Base-by-base conservation (phyloP, 495 filamentous ascomycete genomes). In the Aspergillus asperescens region DNA sequence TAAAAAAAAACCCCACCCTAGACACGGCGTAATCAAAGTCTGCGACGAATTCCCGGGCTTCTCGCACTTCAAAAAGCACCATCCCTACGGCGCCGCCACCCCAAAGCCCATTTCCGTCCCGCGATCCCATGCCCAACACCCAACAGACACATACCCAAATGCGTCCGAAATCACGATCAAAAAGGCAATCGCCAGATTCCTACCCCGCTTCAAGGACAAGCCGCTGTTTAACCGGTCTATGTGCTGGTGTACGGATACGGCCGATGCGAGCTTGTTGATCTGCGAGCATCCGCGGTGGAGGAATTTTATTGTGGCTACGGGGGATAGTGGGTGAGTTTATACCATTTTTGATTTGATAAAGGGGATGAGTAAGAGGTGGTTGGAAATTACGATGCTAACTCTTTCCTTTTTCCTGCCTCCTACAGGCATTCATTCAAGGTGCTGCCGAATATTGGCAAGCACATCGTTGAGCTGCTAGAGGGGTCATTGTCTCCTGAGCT, bases 241-340 rank as follows among this genome's bases (percentile, higher is more conserved):
- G 44, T 47, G 44, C 29, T 47, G 44, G 44, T 47, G 44, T 19
- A 47, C 44, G 8, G 44, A 47, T 35, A 47, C 44, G 1, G 44
- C 44, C 0, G 44, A 47, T 12, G 44, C 44, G 15, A 47, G 18
- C 13, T 9, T 47, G 44, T 15, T 47, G 1, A 20, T 47, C 9
- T 47, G 44, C 29, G 44, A 47, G 29, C 19, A 47, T 24, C 44
- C 44, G 7, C 28, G 29, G 13, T 47, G 44, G 44, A 47, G 35
- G 44, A 20, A 20, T 4, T 47, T 47, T 6, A 23, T n/a, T 35
- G 18, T 47, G 9, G 44, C 29, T 0, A 47, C 44, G 3, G 44
- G 44, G 15, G 44, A 47, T 16, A 47, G 44, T 13, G 44, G 44
- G 37, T 40, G 18, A 12, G 37, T 40, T 5, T 16, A 20, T 18